Evolutionary conservation across 305 asterid species (phyloP).

Genomic region (Fraxinus platypoda): DNA sequence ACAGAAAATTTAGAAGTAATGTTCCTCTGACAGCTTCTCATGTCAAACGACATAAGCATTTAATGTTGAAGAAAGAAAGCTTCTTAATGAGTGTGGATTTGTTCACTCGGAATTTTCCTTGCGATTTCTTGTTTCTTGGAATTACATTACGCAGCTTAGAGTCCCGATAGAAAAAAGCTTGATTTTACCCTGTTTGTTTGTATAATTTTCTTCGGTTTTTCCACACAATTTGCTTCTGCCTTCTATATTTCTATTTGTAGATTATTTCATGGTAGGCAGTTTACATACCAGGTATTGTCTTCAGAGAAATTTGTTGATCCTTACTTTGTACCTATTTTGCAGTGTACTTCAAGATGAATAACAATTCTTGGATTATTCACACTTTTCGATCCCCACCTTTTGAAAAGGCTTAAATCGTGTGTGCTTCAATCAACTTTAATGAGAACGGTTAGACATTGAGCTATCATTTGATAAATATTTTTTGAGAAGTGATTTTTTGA

Average conservation of each 20-base stretch:
- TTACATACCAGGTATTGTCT: not conserved
- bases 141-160: slow-evolving; percentile 4
- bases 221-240: not conserved
- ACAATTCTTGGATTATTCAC: not conserved
- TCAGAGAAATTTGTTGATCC: not conserved
- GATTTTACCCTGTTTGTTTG: slow-evolving; percentile 38
- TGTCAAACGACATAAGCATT: slow-evolving; percentile 21
- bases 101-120: slow-evolving; percentile 27
- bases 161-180: slow-evolving; percentile 15
- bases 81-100: slow-evolving; percentile 20
- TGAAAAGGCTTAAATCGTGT: not conserved
- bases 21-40: slow-evolving; percentile 2
- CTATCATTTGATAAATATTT: not conserved
- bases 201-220: slow-evolving; percentile 27
- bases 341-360: not conserved
- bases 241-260: not conserved
- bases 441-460: not conserved
- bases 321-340: not conserved
- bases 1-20: slow-evolving; percentile 35
- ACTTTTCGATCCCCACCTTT: not conserved
- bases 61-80: not conserved
- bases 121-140: slow-evolving; percentile 19
- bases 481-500: not conserved
- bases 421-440: not conserved
- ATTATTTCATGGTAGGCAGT: not conserved